These are phyloP conservation scores for Suillus tomentosus DNA, from an alignment of 768 basidiomycete genomes.

Conservation along the genomic window DNA sequence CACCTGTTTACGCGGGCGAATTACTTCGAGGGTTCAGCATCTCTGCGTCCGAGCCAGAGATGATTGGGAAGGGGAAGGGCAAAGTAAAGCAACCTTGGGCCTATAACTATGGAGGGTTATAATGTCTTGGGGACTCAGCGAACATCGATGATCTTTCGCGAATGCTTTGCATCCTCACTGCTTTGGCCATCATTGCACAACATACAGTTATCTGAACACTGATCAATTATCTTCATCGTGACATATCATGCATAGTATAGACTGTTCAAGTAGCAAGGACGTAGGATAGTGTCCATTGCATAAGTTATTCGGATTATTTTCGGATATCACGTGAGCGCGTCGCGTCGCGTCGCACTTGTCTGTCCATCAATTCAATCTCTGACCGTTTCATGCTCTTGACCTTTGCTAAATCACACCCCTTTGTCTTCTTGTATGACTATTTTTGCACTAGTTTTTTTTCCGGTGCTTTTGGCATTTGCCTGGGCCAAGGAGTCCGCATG, in stretches of 20 bases:
- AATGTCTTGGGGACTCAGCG: constrained; percentile 1
- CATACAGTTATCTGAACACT: constrained; percentile 28
- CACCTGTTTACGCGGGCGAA: constrained; percentile 25
- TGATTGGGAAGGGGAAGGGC: constrained; percentile 64
- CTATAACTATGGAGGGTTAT: constrained; percentile 18
- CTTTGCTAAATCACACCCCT: neutral
- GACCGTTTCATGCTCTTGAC: neutral
- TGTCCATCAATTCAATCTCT: neutral
- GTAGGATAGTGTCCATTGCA: constrained; percentile 15
- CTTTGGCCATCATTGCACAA: constrained; percentile 2
- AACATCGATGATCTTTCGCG: constrained; percentile 6
- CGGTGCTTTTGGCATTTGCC: constrained; percentile 14
- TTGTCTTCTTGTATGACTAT: constrained; percentile 6
- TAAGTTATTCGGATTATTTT: neutral
- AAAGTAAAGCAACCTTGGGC: constrained; percentile 54
- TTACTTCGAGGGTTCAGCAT: constrained; percentile 21
- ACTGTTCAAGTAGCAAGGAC: constrained; percentile 34
- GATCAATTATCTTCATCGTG: constrained; percentile 25
- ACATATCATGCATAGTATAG: constrained; percentile 37
- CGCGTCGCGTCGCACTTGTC: constrained; percentile 7
- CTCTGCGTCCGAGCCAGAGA: constrained; percentile 21
- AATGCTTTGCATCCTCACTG: constrained; percentile 3
- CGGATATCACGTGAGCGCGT: constrained; percentile 25
- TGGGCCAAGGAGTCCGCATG: constrained; percentile 52
- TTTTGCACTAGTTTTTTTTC: constrained; percentile 9